Conservation (phyloP, 805 yeast genomes). For the Candida succiphila region DNA sequence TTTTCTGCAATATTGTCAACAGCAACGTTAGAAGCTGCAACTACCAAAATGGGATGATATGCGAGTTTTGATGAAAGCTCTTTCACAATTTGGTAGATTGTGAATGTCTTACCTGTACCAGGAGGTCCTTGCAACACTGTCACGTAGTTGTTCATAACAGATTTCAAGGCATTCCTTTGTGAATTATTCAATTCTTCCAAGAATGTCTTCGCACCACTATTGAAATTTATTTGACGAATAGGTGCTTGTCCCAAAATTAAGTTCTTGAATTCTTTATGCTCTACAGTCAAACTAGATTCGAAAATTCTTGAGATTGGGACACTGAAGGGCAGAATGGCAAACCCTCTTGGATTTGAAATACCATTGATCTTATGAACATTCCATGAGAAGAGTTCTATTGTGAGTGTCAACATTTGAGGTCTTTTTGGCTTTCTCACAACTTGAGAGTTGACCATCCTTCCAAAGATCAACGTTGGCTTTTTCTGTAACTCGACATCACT, state of each 20-base stretch:
- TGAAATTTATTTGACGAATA: slow-evolving; percentile 34
- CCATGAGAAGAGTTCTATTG: neutral
- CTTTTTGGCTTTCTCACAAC: slow-evolving; percentile 19
- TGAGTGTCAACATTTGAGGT: neutral
- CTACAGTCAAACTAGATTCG: slow-evolving; percentile 55
- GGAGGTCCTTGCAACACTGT: slow-evolving; percentile 70
- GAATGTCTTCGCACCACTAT: slow-evolving; percentile 41
- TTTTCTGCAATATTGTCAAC: slow-evolving; percentile 71
- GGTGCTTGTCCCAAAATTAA: slow-evolving; percentile 19
- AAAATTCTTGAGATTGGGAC: slow-evolving; percentile 54
- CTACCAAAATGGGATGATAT: slow-evolving; percentile 57
- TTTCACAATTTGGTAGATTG: slow-evolving; percentile 69
- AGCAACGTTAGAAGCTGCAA: slow-evolving; percentile 70
- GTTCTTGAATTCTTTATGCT: slow-evolving; percentile 37
- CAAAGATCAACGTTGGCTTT: slow-evolving; percentile 44
- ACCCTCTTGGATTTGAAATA: neutral
- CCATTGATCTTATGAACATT: neutral
- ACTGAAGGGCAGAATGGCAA: slow-evolving; percentile 47
- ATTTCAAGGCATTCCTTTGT: slow-evolving; percentile 63
- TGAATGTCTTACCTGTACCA: slow-evolving; percentile 78
- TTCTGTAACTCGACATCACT: slow-evolving; percentile 28
- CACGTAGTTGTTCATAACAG: slow-evolving; percentile 52
- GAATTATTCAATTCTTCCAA: slow-evolving; percentile 53
- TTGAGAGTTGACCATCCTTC: slow-evolving; percentile 36
- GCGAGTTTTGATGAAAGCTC: slow-evolving; percentile 56